Base-by-base conservation (phyloP, 345 rosid species). In the Euclidium syriacum region DNA sequence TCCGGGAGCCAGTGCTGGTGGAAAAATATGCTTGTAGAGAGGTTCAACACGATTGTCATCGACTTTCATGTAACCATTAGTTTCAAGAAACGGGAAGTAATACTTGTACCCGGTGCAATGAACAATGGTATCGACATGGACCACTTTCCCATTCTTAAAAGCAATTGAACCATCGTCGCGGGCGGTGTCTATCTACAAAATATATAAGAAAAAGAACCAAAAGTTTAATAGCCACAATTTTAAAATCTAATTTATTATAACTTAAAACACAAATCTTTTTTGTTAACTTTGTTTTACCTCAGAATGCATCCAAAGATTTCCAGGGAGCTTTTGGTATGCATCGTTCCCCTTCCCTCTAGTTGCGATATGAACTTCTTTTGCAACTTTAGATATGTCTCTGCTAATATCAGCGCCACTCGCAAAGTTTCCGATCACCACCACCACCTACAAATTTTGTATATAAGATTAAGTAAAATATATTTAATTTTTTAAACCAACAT, bases 41-140 rank as follows among this genome's bases (percentile, higher is more conserved):
- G 90, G 95, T 7, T 75, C 90, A 4, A 90, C 84, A 22, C 92
- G 79, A 48, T 83, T 87, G 35, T 85, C 90, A 40, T 87, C 90
- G 65, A 83, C 75, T 2, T 67, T 79, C 61, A 90, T 78, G 47
- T 71, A 55, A 40, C 83, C 88, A 36, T 74, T 69, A 55, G 87
- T 85, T 40, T 85, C 84, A 5, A 90, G 87, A 75, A 90, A 90
- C 15, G 95, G 92, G 61, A 82, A 83, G 68, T 78, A 76, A 72
- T 87, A 87, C 47, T 85, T 85, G 83, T 87, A 90, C 89, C 91
- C 96, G 0, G 91, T 87, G 73, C 94, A 84, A 47, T 87, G 91
- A 25, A 91, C 64, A 73, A 91, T 80, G 42, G 78, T 61, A 73
- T 85, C 80, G 0, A 94, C 91, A 7, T 14, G 11, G 11, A 80